Percentiles rank a stretch among this genome's conserved stretches.
These are phyloP conservation scores for Tricladium varicosporioides DNA, from an alignment of 2,329 filamentous ascomycete genomes.

Conservation along the genomic window DNA sequence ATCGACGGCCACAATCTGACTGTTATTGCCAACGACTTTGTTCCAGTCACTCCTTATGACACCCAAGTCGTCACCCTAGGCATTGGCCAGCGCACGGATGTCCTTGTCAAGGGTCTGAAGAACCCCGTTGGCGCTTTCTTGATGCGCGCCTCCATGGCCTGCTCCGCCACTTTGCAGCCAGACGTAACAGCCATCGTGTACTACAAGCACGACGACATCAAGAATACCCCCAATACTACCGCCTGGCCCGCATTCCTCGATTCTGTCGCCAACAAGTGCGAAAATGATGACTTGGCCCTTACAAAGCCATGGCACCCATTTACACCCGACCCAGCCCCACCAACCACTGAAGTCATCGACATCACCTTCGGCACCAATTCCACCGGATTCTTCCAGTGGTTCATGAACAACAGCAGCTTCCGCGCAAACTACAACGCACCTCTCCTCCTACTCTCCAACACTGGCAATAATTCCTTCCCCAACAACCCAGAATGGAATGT, in stretches of 20 bases:
- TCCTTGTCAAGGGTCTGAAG: constrained; percentile 42
- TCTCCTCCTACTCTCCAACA: constrained; percentile 51
- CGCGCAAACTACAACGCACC: constrained; percentile 59
- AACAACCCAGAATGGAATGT: constrained; percentile 49
- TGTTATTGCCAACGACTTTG: constrained; percentile 60
- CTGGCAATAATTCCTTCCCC: constrained; percentile 51
- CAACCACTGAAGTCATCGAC: constrained; percentile 21
- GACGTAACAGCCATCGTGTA: constrained; percentile 60
- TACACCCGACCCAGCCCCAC: constrained; percentile 17
- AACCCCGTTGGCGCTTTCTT: constrained; percentile 40
- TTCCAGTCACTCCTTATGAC: constrained; percentile 37
- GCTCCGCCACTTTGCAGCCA: constrained; percentile 46
- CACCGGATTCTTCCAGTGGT: constrained; percentile 48
- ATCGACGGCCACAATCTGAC: constrained; percentile 52
- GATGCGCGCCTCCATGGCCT: constrained; percentile 54
- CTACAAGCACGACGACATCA: constrained; percentile 50
- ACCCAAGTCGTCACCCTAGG: constrained; percentile 52
- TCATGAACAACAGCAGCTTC: constrained; percentile 42
- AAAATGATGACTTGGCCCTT: constrained; percentile 18
- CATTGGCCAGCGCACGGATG: constrained; percentile 48
- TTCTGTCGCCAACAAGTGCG: constrained; percentile 13
- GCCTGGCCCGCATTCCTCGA: constrained; percentile 18
- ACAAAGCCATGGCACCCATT: constrained; percentile 26
- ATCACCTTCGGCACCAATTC: constrained; percentile 48
- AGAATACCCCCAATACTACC: constrained; percentile 14